A percentile compares a stretch with the other conserved stretches of the same genome.
Evolutionary conservation across 768 basidiomycete genomes (phyloP).

Genomic region (Lepiota brunneoincarnata): DNA sequence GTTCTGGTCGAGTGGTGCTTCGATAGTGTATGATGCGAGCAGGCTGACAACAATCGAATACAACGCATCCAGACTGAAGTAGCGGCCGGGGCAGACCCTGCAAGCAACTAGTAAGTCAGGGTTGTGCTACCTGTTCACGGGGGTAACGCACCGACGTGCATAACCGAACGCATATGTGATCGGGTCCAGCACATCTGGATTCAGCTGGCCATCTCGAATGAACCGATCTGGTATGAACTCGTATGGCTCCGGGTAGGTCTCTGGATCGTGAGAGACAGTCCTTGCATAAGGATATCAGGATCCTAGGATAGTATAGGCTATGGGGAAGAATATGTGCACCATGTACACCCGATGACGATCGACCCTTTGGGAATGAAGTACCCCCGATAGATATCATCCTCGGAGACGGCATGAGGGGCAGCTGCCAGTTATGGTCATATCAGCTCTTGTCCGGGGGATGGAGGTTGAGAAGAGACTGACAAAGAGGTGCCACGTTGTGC

Average conservation of each 20-base stretch:
- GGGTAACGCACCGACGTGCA: conserved; percentile 7
- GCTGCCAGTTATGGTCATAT: conserved; percentile 4
- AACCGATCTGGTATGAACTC: conserved; percentile 20
- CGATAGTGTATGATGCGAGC: conserved; percentile 29
- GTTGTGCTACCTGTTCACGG: too few relatives aligned
- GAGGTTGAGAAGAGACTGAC: conserved; percentile 9
- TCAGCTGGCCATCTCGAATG: conserved; percentile 7
- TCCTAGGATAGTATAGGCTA: neutral
- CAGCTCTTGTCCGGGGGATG: too few relatives aligned
- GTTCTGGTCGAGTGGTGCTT: conserved; percentile 17
- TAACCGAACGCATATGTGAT: conserved; percentile 11
- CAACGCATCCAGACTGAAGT: conserved; percentile 26
- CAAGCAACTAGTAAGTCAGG: too few relatives aligned
- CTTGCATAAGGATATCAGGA: conserved; percentile 4
- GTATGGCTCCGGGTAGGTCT: conserved; percentile 17
- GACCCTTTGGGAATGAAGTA: conserved; percentile 37
- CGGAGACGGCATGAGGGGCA: conserved; percentile 21
- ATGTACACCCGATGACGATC: conserved; percentile 24
- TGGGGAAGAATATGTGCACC: conserved; percentile 14
- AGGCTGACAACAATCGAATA: conserved; percentile 27
- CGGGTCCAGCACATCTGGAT: neutral
- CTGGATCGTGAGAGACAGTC: conserved; percentile 19
- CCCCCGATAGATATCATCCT: conserved; percentile 38
- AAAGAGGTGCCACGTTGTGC: conserved; percentile 23
- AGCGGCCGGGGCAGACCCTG: conserved; percentile 33